These are phyloP conservation scores for Microcera coccophila DNA, from an alignment of 2,329 filamentous ascomycete species.

Conservation along the genomic window DNA sequence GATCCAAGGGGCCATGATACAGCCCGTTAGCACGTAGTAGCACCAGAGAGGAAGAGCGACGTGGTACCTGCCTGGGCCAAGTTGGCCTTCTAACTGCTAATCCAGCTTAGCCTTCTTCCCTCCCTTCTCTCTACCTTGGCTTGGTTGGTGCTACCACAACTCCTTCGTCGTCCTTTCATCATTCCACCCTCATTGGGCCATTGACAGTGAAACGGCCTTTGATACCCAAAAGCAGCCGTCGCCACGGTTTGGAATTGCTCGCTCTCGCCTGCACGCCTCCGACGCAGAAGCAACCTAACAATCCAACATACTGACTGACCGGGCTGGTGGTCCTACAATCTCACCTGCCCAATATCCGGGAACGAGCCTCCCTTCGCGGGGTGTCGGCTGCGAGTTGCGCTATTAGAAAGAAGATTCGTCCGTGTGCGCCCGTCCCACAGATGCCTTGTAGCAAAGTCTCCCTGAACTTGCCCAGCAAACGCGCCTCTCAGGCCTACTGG, in stretches of 20 bases:
- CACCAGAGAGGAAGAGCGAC: no score
- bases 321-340: conserved; percentile 10
- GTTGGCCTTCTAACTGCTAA: neutral
- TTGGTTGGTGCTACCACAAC: conserved; percentile 6
- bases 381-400: conserved; percentile 5
- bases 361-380: conserved; percentile 3
- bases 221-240: conserved; percentile 11
- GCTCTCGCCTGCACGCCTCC: conserved; percentile 2
- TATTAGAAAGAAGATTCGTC: conserved; percentile 6
- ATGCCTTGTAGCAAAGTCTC: conserved; percentile 7
- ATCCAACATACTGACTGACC: conserved; percentile 6
- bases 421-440: conserved; percentile 3
- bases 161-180: conserved; percentile 6
- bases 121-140: neutral
- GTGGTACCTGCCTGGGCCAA: no score
- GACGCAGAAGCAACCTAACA: conserved; percentile 1
- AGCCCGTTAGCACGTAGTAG: no score
- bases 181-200: conserved; percentile 6
- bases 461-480: conserved; percentile 6
- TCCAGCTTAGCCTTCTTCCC: neutral
- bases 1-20: no score
- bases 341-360: conserved; percentile 19
- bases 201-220: conserved; percentile 11
- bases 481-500: conserved; percentile 14
- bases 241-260: conserved; percentile 6